Percentiles rank a stretch among this genome's conserved stretches.
These are phyloP conservation scores for Peniophora sp. DNA, from an alignment of 1,284 basidiomycete genomes.

Conservation along the genomic window DNA sequence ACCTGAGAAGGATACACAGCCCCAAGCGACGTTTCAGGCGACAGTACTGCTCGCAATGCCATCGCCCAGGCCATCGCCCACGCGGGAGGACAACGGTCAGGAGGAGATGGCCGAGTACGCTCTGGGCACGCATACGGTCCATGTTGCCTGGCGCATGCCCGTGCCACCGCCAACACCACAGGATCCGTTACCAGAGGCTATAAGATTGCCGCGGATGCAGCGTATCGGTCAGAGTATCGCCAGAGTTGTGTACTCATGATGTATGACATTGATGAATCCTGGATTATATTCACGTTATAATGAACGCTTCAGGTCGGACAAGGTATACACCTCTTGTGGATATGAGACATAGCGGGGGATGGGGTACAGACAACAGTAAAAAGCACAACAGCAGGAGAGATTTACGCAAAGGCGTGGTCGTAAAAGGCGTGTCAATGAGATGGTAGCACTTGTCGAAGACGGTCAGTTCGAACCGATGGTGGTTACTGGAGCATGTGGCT, in stretches of 20 bases:
- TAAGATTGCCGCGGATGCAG: background rate
- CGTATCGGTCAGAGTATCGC: background rate
- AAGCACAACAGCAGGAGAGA: too few species aligned
- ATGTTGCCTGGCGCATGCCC: background rate
- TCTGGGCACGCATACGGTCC: slow-evolving; percentile 7
- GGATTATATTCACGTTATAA: background rate
- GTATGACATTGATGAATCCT: background rate
- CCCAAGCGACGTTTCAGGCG: slow-evolving; percentile 11
- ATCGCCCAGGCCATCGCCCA: slow-evolving; percentile 4
- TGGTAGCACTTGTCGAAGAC: too few species aligned
- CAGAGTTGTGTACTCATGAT: background rate
- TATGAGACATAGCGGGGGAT: too few species aligned
- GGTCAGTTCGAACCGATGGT: too few species aligned
- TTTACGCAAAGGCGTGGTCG: too few species aligned
- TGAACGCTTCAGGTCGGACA: too few species aligned
- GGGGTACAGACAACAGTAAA: too few species aligned
- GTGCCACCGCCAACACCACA: background rate
- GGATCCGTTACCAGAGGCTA: background rate
- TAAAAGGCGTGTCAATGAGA: too few species aligned
- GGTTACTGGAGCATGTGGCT: too few species aligned
- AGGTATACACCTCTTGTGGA: too few species aligned
- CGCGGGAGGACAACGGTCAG: slow-evolving; percentile 1
- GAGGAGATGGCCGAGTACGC: slow-evolving; percentile 12
- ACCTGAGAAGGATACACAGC: background rate
- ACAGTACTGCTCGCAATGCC: slow-evolving; percentile 22